A percentile compares a stretch with the other conserved stretches of the same genome.
These are phyloP conservation scores for Tagetes erecta DNA, from an alignment of 129 eudicot genomes.

Conservation along the genomic window DNA sequence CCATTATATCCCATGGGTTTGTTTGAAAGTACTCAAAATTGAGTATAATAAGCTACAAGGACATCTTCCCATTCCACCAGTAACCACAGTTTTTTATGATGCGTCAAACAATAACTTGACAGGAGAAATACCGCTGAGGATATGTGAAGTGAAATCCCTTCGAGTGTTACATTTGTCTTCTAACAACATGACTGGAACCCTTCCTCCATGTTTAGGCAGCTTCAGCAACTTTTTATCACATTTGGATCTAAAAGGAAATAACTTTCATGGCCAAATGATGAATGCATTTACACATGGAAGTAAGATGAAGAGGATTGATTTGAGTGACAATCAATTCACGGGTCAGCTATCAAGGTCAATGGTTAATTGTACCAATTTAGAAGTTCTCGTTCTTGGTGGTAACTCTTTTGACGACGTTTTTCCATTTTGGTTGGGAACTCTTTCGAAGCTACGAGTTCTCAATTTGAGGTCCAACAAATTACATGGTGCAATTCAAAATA, in stretches of 20 bases:
- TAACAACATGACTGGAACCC: neutral
- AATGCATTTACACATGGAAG: neutral
- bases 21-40: neutral
- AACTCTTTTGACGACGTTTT: slow-evolving; percentile 14
- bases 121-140: neutral
- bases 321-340: slow-evolving; percentile 13
- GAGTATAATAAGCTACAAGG: neutral
- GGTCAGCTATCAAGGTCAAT: neutral
- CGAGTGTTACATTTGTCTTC: neutral
- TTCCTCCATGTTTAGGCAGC: neutral
- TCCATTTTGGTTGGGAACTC: slow-evolving; percentile 21
- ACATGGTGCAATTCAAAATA: slow-evolving; percentile 8
- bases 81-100: neutral
- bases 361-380: slow-evolving; percentile 10
- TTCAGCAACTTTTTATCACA: neutral
- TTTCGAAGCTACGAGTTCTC: slow-evolving; percentile 13
- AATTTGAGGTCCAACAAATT: slow-evolving; percentile 11
- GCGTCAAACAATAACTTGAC: neutral
- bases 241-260: slow-evolving; percentile 3
- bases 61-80: neutral
- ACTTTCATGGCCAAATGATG: slow-evolving; percentile 17
- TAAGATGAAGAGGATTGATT: slow-evolving; percentile 8
- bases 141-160: neutral
- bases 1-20: neutral
- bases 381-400: slow-evolving; percentile 6